Base-by-base conservation (phyloP, 192 early-diverging fungal genomes). In the Backusella sp. region DNA sequence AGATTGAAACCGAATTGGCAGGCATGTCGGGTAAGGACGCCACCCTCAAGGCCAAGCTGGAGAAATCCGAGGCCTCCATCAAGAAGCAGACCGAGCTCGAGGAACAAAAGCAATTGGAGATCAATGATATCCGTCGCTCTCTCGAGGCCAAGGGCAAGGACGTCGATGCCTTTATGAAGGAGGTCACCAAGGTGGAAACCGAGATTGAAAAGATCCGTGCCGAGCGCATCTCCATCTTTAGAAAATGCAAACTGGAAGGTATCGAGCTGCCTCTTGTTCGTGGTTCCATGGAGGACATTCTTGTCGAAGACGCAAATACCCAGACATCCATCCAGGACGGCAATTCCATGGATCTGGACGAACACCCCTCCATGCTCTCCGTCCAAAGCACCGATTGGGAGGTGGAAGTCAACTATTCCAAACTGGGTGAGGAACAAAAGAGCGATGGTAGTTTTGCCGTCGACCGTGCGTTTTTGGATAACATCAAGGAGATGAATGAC, bases 231-330 rank as follows among this genome's bases (percentile, higher is more conserved):
- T 87, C 92, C 0, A 92, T 98, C 39, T 91, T 97, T 66, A 88
- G 96, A 70, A 84, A 88, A 30, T 98, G 96, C 84, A 97, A 97
- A 82, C 84, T 98, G 65, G 96, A 98, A 75, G 96, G 98, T 53
- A 96, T 99, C 68, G 87, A 91, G 8, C 75, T 99, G 39, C 97
- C 96, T 46, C 85, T 98, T 53, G 69, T 87, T 19, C 84, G 84
- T 62, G 93, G 93, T 17, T 92, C 88, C 12, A 80, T 98, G 80
- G 90, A 92, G 8, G 91, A 93, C 59, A 85, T 98, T 4, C 80
- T 92, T 3, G 82, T 97, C 68, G 90, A 92, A 65, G 86, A 94
- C 8, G 17, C 68, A 41, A 39, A 37, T 23, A n/a, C 74, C 41
- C 44, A 49, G 19, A n/a, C 42, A 19, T 21, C 39, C 9, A 3